A percentile compares a stretch with the other conserved stretches of the same genome.
These are phyloP conservation scores for Rhodamnia rubescens DNA, from an alignment of 345 rosid species.

Conservation along the genomic window DNA sequence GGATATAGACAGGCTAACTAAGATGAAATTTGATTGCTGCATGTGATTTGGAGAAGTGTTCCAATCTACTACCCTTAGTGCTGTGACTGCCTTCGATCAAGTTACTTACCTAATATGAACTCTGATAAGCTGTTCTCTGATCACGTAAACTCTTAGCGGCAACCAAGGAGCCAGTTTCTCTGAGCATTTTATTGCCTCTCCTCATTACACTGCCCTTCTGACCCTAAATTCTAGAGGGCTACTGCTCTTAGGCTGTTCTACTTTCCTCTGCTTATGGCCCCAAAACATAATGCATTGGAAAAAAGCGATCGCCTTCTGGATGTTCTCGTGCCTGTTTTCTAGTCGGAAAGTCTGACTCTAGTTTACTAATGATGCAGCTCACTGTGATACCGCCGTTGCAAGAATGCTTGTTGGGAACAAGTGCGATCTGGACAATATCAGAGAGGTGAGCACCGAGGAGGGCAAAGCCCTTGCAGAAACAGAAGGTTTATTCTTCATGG, in stretches of 20 bases:
- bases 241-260: background rate
- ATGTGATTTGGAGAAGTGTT: background rate
- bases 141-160: background rate
- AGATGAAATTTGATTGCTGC: background rate
- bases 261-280: background rate
- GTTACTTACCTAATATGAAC: background rate
- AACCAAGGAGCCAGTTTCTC: background rate
- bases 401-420: conserved; percentile 95
- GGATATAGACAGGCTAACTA: background rate
- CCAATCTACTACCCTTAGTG: background rate
- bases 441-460: conserved; percentile 65
- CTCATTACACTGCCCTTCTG: background rate
- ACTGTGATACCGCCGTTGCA: conserved; percentile 64
- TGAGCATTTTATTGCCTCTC: background rate
- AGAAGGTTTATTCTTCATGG: conserved; percentile 83
- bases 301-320: background rate
- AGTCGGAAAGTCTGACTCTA: background rate
- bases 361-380: conserved; percentile 33
- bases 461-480: conserved; percentile 73
- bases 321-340: background rate
- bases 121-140: background rate
- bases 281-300: background rate
- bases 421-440: conserved; percentile 67
- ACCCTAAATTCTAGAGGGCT: background rate
- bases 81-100: background rate